Evolutionary conservation across 1,139 yeast species (phyloP), one percentile per base, ranked within the genome.

Genomic region (Kodamaea anthophila): DNA sequence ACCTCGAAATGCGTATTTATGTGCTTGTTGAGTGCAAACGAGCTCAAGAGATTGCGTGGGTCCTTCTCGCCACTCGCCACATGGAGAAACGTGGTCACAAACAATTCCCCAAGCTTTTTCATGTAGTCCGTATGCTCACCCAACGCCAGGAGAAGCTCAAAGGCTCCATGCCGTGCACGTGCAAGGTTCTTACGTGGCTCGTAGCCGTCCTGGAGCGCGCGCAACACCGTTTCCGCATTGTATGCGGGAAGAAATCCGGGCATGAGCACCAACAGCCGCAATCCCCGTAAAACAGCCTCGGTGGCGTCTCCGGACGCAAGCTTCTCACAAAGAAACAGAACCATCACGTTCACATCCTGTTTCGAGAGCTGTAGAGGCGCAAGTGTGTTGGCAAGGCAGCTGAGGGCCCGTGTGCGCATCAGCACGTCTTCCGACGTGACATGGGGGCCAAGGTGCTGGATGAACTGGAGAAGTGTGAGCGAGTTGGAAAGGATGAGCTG

Each of bases 11-110:
- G 42, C 6, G 56, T 42, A 15, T 81, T 66, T 15, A 91, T 71
- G 4, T 35, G 34, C 9, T 55, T 44, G 43, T 81, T 76, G 30
- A 86, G 52, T 4, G 62, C 55, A 46, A 91, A 87, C 1, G 95
- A 84, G 2, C 70, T 39, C 43, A 91, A 54, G 39, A 91, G 63
- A 50, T 93, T 91, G 35, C 86, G 65, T 3, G 99, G 99, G 53
- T 91, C 98, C 47, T 91, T 93, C 49, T 91, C 99, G 15, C 95
- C 94, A 8, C 74, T 65, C 4, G 95, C 84, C 26, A 86, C 50
- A 36, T 76, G 75, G 21, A 83, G 53, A 43, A 81, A 87, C 0
- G 80, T 54, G 31, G 66, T 53, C 19, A 84, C 63, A 34, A 68
- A 75, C 9, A 53, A 39, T 20, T 69, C 68, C 12, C 63, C 54